These are phyloP conservation scores for Cryptococcus sp. DNA, from an alignment of 1,284 basidiomycete genomes.

Conservation along the genomic window DNA sequence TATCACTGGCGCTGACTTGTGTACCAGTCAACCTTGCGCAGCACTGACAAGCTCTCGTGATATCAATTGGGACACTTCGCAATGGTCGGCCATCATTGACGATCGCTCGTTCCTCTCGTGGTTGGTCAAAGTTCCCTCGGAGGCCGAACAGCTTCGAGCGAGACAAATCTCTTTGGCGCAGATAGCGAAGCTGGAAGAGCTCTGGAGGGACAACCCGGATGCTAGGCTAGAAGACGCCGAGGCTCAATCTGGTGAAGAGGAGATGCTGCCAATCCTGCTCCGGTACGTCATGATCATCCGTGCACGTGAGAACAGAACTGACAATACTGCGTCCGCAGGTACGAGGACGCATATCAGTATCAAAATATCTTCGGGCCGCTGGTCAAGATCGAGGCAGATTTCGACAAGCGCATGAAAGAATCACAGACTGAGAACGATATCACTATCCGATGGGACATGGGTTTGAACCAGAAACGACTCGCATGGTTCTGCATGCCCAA, in stretches of 20 bases:
- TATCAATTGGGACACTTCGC: constrained; percentile 95
- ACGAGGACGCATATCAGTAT: constrained; percentile 99
- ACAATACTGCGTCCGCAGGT: constrained; percentile 52
- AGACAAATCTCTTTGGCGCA: constrained; percentile 95
- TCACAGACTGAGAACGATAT: constrained; percentile 98
- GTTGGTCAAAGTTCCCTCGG: constrained; percentile 95
- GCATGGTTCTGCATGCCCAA: constrained; percentile 97
- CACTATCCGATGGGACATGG: constrained; percentile 93
- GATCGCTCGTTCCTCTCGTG: constrained; percentile 97
- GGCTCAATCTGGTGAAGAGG: constrained; percentile 93
- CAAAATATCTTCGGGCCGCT: constrained; percentile 98
- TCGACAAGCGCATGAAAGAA: constrained; percentile 96
- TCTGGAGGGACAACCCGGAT: constrained; percentile 95
- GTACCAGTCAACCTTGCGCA: constrained; percentile 87
- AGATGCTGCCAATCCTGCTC: constrained; percentile 85
- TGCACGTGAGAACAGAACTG: neutral
- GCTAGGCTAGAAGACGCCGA: constrained; percentile 96
- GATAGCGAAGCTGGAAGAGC: constrained; percentile 94
- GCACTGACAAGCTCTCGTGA: constrained; percentile 85
- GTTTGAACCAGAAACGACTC: constrained; percentile 94
- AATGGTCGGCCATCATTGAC: constrained; percentile 98
- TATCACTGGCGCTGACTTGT: too few relatives aligned
- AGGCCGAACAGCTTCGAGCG: constrained; percentile 91
- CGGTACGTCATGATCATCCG: constrained; percentile 53
- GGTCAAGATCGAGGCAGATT: constrained; percentile 99